Base-by-base conservation (phyloP, 352 stramenopile species). In the Phytopythium oedochilum region DNA sequence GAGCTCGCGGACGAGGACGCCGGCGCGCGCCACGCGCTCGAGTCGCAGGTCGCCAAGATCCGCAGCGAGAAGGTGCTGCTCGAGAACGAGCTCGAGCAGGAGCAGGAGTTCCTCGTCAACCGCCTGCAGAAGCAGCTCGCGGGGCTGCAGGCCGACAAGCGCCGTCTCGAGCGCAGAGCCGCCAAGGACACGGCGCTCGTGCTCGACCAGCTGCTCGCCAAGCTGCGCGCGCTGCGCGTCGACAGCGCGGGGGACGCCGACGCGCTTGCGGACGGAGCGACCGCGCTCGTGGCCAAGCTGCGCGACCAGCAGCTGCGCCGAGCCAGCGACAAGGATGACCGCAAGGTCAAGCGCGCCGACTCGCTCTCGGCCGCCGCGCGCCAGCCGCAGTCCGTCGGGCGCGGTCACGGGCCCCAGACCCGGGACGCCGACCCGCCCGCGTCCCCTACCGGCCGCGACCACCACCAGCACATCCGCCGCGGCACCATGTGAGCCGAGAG, bases 31-130 rank as follows among this genome's bases (percentile, higher is more conserved):
- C 73, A 75, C 39, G 78, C 82, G 59, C 68, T 92, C 17, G 78
- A 92, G 70, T 81, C 71, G n/a, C 82, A 92, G 53, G 71, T 92
- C 56, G 79, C 77, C 50, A 79, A 89, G 72, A 92, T 92, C 53
- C 36, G 90, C 48, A 70, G 86, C 61, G 85, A 94, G 53, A 94
- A 94, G 55, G 85, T 94, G 32, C 65, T 87, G 32, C 49, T 94
- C 8, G 85, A 94, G 59, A 94, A 94, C 57, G 85, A 94, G 53
- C 70, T 94, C 25, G 85, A 94, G 62, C 83, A 92, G 60, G 85
- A 94, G 64, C 85, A 94, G 58, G 85, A 94, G 65, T 94, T 89
- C 46, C 61, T 94, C 5, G 85, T 94, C 29, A 94, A 94, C 60
- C 75, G 81, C 0, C 66, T 94, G 36, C 85, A 94, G 68, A 94